A percentile compares a stretch with the other conserved stretches of the same genome.
phyloP scores from a whole-genome alignment of 139 green algal genomes.

The Chlorella sp. region DNA sequence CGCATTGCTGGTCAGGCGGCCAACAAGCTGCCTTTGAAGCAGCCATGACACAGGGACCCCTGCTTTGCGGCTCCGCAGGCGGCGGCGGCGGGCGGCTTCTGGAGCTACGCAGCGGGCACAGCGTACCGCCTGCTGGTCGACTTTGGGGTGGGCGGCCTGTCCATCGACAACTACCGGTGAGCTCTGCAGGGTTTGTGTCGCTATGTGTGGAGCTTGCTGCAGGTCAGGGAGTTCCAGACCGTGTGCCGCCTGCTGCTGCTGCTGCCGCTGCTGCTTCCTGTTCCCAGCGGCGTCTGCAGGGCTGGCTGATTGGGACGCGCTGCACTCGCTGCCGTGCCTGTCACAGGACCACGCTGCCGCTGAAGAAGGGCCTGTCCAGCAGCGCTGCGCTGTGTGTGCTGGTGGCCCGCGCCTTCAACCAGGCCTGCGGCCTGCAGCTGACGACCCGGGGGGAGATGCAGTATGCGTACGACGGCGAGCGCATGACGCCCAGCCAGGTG shows the following conservation, averaged over 20 bases:
- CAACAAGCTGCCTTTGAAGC: too few species aligned
- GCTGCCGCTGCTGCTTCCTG: neutral
- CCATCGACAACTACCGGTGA: slow-evolving; percentile 62
- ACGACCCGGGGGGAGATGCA: slow-evolving; percentile 75
- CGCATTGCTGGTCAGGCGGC: too few species aligned
- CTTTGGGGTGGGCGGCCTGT: slow-evolving; percentile 56
- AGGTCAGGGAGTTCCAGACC: too few species aligned
- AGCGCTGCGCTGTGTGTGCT: slow-evolving; percentile 79
- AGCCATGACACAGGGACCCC: too few species aligned
- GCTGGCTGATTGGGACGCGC: too few species aligned
- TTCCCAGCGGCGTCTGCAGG: too few species aligned
- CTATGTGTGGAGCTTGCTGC: too few species aligned
- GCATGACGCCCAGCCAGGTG: slow-evolving; percentile 63
- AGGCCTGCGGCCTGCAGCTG: slow-evolving; percentile 62
- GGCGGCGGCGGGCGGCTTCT: slow-evolving; percentile 68
- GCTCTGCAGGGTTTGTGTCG: neutral
- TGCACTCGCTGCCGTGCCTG: too few species aligned
- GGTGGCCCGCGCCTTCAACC: slow-evolving; percentile 68
- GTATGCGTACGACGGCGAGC: slow-evolving; percentile 72
- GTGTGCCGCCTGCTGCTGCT: neutral
- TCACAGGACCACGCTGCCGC: slow-evolving; percentile 63
- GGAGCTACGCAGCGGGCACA: slow-evolving; percentile 68
- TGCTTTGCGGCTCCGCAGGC: too few species aligned
- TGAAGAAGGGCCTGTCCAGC: slow-evolving; percentile 76
- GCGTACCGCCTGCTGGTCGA: slow-evolving; percentile 59